These are phyloP conservation scores for Pseudogymnoascus sp. DNA, from an alignment of 2,329 filamentous ascomycete genomes.

Conservation along the genomic window DNA sequence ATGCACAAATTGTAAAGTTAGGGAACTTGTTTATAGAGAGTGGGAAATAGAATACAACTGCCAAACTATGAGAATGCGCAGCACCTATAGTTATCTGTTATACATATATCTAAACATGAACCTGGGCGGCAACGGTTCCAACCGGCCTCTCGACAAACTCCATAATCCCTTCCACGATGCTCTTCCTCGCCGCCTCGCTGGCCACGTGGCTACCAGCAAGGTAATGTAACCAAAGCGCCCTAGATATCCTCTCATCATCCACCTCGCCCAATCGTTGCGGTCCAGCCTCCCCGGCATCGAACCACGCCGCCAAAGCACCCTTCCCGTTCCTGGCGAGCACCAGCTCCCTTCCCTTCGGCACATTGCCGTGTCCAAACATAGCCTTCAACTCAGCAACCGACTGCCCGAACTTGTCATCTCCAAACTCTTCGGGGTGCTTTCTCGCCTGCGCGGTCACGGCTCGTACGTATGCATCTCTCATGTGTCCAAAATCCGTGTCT, in stretches of 20 bases:
- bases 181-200: conserved; percentile 71
- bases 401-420: conserved; percentile 67
- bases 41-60: conserved; percentile 7
- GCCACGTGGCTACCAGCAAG: conserved; percentile 79
- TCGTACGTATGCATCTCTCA: conserved; percentile 84
- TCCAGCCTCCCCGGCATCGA: conserved; percentile 45
- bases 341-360: conserved; percentile 73
- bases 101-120: conserved; percentile 31
- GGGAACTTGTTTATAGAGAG: not conserved
- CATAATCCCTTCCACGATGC: conserved; percentile 79
- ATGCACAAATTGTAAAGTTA: not conserved
- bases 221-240: conserved; percentile 83
- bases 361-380: conserved; percentile 71
- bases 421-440: conserved; percentile 43
- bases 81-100: not conserved
- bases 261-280: conserved; percentile 59
- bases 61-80: conserved; percentile 1
- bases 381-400: conserved; percentile 70
- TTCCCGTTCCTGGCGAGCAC: conserved; percentile 58
- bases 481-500: conserved; percentile 87
- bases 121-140: conserved; percentile 76
- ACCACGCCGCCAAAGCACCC: conserved; percentile 61
- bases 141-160: conserved; percentile 81
- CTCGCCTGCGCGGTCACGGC: conserved; percentile 67
- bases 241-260: conserved; percentile 68